These are phyloP conservation scores for Diaporthe sp. DNA, from an alignment of 2,329 filamentous ascomycete genomes.

Conservation along the genomic window DNA sequence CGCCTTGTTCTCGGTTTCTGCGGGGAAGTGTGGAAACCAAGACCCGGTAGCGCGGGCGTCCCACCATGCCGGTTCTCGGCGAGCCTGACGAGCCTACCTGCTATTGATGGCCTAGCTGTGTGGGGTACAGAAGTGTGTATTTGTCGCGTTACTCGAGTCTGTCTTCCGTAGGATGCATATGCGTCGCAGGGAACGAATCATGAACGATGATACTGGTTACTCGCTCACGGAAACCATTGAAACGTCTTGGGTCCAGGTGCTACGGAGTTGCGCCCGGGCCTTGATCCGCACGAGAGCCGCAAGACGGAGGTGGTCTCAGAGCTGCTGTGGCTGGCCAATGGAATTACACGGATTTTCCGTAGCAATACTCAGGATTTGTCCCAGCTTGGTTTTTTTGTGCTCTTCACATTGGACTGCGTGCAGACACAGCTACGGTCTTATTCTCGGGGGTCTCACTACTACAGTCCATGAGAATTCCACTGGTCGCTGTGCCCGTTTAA, in stretches of 20 bases:
- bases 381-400: not conserved
- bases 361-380: not conserved
- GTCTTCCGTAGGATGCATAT: not conserved
- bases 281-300: not conserved
- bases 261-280: too few relatives aligned
- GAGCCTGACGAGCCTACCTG: not conserved
- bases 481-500: not conserved
- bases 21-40: slow-evolving; percentile 5
- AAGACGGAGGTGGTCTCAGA: not conserved
- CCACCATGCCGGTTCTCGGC: slow-evolving; percentile 18
- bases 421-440: not conserved
- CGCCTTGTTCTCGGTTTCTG: slow-evolving; percentile 1
- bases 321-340: slow-evolving; percentile 5
- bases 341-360: not conserved
- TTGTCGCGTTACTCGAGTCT: not conserved
- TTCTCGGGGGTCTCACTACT: not conserved
- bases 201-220: not conserved
- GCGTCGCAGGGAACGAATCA: not conserved
- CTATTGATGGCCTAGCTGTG: not conserved
- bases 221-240: not conserved
- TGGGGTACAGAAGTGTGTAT: not conserved
- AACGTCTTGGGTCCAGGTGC: not conserved
- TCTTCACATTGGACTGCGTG: too few relatives aligned
- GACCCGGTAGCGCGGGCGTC: slow-evolving; percentile 7
- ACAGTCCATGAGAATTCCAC: too few relatives aligned